Base-by-base conservation (phyloP, 805 yeast genomes). In the Schwanniomyces vanrijiae region DNA sequence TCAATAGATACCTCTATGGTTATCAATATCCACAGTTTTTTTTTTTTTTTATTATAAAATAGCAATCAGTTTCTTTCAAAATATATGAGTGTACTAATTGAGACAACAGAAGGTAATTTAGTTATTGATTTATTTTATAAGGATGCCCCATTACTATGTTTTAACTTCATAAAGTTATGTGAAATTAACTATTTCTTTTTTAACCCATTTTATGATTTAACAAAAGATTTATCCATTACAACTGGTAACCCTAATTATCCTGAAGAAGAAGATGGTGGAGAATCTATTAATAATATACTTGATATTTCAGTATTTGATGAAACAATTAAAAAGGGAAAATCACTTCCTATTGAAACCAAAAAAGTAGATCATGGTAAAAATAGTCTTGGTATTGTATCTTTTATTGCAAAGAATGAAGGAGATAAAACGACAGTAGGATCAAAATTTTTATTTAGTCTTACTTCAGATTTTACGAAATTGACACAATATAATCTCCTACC, bases 81-180 rank as follows among this genome's bases (percentile, higher is more conserved):
- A 22, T 41, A 16, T 34, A 74, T 73, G 79, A 73, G 78, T 53
- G 72, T 72, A 2, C 50, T 69, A 3, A 24, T 69, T 11, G 76
- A 69, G 50, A 69, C 73, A 1, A 66, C 65, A 5, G 44, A 46
- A 47, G 86, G 68, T 6, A 75, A 75, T 47, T 38, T 83, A 6
- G 83, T 80, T 8, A 59, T 82, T 8, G 88, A 83, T 51, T 54
- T 82, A 14, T 53, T 58, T 41, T 46, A 54, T 5, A 58, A 68
- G 7, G 54, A 58, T 5, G 66, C 73, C 3, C 77, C 77, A 0
- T 52, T 50, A 16, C 74, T 73, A 34, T 62, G 76, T 26, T 60
- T 55, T 45, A 78, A 78, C 55, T 83, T 83, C 56, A 47, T 83
- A 34, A 77, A 80, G 52, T 68, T 82, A 10, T 81, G 87, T 64